These are phyloP conservation scores for Dunaliella salina DNA, from an alignment of 163 green algal species.

Conservation along the genomic window DNA sequence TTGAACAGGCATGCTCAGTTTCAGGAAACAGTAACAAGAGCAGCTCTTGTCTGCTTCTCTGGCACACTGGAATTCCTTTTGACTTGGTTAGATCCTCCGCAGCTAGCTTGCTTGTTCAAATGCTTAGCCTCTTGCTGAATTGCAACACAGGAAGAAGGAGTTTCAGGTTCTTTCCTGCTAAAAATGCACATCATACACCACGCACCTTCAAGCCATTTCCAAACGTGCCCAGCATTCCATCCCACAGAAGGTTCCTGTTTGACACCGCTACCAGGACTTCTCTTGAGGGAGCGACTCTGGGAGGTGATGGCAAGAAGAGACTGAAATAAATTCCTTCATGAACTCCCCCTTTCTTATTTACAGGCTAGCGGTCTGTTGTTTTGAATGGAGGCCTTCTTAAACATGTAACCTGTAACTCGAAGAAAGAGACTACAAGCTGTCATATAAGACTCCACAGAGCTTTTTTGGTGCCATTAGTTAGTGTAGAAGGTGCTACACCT, in stretches of 20 bases:
- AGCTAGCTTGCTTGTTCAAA: not conserved
- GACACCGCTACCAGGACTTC: constrained; percentile 50
- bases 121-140: not conserved
- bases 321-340: not conserved
- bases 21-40: no score
- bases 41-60: no score
- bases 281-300: constrained; percentile 38
- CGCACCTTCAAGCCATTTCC: constrained; percentile 44
- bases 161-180: not conserved
- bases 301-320: not conserved
- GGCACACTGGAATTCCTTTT: no score
- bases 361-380: constrained; percentile 13
- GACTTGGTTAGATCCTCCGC: no score
- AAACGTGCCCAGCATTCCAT: constrained; percentile 70
- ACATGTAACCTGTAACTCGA: no score
- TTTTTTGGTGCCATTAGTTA: not conserved
- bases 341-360: not conserved
- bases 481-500: no score
- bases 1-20: no score
- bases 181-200: not conserved
- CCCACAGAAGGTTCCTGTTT: constrained; percentile 70
- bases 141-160: not conserved
- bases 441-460: not conserved
- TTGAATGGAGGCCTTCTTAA: no score
- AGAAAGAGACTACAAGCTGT: not conserved